Evolutionary conservation across 2,329 filamentous ascomycete genomes (phyloP).

Genomic region (Fusarium sarcochroum): DNA sequence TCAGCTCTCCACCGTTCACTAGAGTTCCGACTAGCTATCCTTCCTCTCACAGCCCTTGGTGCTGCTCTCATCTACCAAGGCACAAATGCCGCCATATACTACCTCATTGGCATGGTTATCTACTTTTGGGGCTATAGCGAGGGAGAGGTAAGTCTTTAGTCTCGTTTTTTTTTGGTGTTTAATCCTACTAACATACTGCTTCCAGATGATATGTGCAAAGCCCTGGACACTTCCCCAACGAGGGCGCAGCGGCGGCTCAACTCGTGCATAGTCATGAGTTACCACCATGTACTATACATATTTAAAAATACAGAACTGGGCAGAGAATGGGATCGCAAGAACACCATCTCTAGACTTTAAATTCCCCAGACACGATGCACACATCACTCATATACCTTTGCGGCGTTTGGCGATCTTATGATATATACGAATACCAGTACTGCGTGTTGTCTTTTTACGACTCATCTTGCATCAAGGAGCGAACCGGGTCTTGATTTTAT

Average conservation of each 20-base stretch:
- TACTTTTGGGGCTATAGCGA: constrained; percentile 99
- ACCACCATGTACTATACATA: constrained; percentile 32
- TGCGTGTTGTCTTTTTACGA: constrained; percentile 3
- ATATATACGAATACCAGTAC: constrained; percentile 32
- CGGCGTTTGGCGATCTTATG: constrained; percentile 38
- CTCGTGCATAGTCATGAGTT: constrained; percentile 39
- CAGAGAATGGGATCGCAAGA: constrained; percentile 7
- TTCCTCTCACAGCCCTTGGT: constrained; percentile 82
- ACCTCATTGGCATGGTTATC: constrained; percentile 84
- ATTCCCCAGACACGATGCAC: constrained; percentile 15
- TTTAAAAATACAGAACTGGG: constrained; percentile 21
- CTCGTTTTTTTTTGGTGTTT: not conserved
- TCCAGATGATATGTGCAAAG: constrained; percentile 75
- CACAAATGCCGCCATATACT: constrained; percentile 93
- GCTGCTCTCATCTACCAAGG: constrained; percentile 89
- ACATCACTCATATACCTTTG: constrained; percentile 32
- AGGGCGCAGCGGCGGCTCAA: constrained; percentile 50
- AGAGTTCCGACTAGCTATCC: constrained; percentile 84
- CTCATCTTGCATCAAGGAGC: constrained; percentile 16
- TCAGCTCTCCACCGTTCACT: constrained; percentile 87
- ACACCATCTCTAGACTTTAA: constrained; percentile 18
- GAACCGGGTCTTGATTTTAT: constrained; percentile 13
- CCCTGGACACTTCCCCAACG: constrained; percentile 79
- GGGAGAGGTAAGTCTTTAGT: constrained; percentile 82
- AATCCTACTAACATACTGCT: constrained; percentile 19